Conservation (phyloP, 305 asterid species). For the Fraxinus greggii region DNA sequence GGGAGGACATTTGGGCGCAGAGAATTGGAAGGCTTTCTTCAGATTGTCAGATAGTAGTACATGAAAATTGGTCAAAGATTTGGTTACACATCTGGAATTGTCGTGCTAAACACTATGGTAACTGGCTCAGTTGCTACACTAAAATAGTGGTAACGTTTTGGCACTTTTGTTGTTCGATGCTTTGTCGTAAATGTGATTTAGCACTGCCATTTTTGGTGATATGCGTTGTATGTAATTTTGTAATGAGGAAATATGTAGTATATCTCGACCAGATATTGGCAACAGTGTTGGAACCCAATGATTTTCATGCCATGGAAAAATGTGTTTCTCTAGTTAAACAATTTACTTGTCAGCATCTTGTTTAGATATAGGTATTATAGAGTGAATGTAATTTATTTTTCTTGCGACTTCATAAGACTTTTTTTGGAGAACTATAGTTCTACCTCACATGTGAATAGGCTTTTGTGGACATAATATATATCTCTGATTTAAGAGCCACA, state of each 20-base stretch:
- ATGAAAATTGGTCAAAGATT: conserved; percentile 19
- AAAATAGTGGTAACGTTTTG: conserved; percentile 40
- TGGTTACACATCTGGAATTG: conserved; percentile 29
- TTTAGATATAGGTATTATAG: background rate
- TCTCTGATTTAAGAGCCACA: background rate
- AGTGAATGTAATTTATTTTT: background rate
- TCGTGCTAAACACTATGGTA: conserved; percentile 33
- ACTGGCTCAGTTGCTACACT: conserved; percentile 37
- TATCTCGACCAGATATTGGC: conserved; percentile 51
- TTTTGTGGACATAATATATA: background rate
- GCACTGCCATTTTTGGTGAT: conserved; percentile 52
- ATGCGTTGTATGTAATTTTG: conserved; percentile 48
- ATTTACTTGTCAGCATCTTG: background rate
- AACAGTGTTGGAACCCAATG: conserved; percentile 35
- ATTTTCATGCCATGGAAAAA: conserved; percentile 25
- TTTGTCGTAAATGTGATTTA: conserved; percentile 36
- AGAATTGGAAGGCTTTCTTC: conserved; percentile 74
- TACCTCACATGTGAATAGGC: background rate
- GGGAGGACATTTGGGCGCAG: conserved; percentile 72
- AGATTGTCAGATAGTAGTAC: conserved; percentile 50
- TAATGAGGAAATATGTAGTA: conserved; percentile 57
- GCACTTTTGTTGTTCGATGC: conserved; percentile 38
- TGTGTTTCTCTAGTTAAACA: conserved; percentile 4
- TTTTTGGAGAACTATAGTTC: background rate
- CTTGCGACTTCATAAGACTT: background rate